Percentiles rank a stretch among this genome's conserved stretches.
Conservation (phyloP, 805 yeast species). For the Wickerhamiella musiphila region DNA sequence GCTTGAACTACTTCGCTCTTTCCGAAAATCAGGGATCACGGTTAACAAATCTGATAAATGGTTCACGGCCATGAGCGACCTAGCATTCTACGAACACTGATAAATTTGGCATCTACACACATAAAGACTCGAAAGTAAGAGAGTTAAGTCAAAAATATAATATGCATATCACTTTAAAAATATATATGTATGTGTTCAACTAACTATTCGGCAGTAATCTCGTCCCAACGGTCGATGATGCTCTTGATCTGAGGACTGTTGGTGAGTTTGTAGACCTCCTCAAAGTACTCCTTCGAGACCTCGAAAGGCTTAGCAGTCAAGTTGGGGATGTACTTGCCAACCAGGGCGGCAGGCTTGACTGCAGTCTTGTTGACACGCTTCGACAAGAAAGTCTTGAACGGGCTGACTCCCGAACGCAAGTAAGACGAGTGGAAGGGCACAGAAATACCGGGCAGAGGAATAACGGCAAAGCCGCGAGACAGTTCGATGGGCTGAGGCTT, state of each 20-base stretch:
- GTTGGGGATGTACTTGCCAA: conserved; percentile 94
- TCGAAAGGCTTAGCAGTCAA: conserved; percentile 95
- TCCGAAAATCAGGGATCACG: conserved; percentile 2
- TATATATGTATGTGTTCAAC: too few relatives aligned
- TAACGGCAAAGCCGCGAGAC: conserved; percentile 96
- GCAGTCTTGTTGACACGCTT: conserved; percentile 92
- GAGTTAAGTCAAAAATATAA: too few relatives aligned
- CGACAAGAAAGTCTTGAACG: conserved; percentile 92
- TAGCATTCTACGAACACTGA: conserved; percentile 15
- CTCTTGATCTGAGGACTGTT: conserved; percentile 78
- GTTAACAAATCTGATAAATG: conserved; percentile 13
- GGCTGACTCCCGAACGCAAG: conserved; percentile 95
- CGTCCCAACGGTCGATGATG: conserved; percentile 89
- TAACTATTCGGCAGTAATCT: conserved; percentile 50
- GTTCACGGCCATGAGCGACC: conserved; percentile 18
- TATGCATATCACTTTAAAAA: too few relatives aligned
- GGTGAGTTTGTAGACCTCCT: conserved; percentile 86
- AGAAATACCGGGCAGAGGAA: conserved; percentile 96
- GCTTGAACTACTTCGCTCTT: conserved; percentile 3
- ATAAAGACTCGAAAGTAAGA: too few relatives aligned
- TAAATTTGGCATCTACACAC: neutral
- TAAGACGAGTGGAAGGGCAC: conserved; percentile 99
- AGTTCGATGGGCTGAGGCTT: conserved; percentile 95
- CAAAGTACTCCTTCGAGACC: conserved; percentile 91
- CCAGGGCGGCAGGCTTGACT: conserved; percentile 82